Percentiles rank a stretch among this genome's conserved stretches.
These are phyloP conservation scores for Pharnaceum exiguum DNA, from an alignment of 148 eudicot genomes.

Conservation along the genomic window DNA sequence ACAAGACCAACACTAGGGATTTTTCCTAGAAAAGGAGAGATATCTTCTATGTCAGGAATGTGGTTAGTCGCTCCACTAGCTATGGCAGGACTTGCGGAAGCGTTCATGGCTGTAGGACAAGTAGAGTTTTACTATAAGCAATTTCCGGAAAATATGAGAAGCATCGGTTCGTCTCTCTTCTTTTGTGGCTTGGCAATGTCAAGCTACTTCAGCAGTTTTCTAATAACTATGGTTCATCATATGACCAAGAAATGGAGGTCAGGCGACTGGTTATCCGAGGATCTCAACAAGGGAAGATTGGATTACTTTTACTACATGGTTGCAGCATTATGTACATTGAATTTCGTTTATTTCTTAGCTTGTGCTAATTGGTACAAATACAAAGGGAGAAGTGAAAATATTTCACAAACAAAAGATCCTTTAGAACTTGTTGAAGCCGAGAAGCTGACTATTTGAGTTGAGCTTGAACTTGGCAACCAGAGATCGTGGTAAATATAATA, in stretches of 20 bases:
- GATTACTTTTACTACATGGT: constrained; percentile 58
- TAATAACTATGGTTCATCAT: constrained; percentile 57
- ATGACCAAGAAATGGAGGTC: constrained; percentile 27
- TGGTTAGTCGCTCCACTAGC: constrained; percentile 65
- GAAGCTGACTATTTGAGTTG: constrained; percentile 5
- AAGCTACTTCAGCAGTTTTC: constrained; percentile 51
- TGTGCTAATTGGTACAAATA: constrained; percentile 69
- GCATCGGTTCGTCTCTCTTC: constrained; percentile 64
- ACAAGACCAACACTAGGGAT: constrained; percentile 42
- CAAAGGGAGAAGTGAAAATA: constrained; percentile 34
- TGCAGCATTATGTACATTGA: constrained; percentile 42
- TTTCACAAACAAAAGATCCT: background rate
- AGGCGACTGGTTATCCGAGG: constrained; percentile 65
- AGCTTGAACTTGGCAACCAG: background rate
- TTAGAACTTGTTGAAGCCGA: constrained; percentile 4
- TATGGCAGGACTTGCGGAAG: constrained; percentile 64
- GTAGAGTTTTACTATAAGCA: constrained; percentile 87
- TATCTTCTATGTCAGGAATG: constrained; percentile 68
- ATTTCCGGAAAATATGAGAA: constrained; percentile 95
- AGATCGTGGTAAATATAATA: background rate
- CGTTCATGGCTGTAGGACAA: constrained; percentile 57
- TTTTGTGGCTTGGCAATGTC: constrained; percentile 65
- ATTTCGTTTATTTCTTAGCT: constrained; percentile 42
- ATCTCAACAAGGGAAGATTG: constrained; percentile 67
- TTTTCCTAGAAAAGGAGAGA: constrained; percentile 35